Evolutionary conservation across 805 yeast genomes (phyloP), one percentile per base, ranked within the genome.

Genomic region (Novakomyces olei): DNA sequence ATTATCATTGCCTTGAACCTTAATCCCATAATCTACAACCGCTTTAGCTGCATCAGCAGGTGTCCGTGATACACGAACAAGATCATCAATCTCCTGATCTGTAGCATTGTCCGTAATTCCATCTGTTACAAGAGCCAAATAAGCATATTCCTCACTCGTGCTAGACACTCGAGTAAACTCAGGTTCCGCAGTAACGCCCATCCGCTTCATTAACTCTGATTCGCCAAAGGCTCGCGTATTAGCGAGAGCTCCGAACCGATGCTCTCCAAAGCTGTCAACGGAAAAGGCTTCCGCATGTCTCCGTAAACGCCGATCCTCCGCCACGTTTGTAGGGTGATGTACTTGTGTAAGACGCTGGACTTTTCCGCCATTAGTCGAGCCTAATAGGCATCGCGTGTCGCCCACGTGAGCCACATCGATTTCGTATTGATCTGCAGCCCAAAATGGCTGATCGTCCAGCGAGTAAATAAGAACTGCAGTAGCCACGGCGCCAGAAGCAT

Each of bases 181-280:
- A 0, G 98, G 98, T 54, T 88, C 96, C 9, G 94, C 79, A 0
- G 83, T 62, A 1, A 88, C 69, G 1, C 98, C 98, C 48, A 69
- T 66, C 24, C 72, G 61, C 51, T 88, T 88, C 34, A 71, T 92
- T 17, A 62, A 58, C 10, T 72, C 45, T 16, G 25, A 23, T 53
- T 88, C 98, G 26, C 98, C 98, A 61, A 88, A 88, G 1, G 94
- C 63, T 41, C 98, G 63, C 1, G 98, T 88, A 46, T 88, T 88
- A 15, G 95, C 93, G 47, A 71, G 73, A 40, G 70, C 65, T 24
- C 76, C 66, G 44, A 72, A 83, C 36, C 96, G 50, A 46, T 76
- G 79, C 45, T 81, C 92, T 5, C 98, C 98, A 57, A 83, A 85
- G 3, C 94, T 74, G 49, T 85, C 96, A 5, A 76, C 70, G 46